phyloP scores from a whole-genome alignment of 2,329 filamentous ascomycete species.

The Cladophialophora carrionii region DNA sequence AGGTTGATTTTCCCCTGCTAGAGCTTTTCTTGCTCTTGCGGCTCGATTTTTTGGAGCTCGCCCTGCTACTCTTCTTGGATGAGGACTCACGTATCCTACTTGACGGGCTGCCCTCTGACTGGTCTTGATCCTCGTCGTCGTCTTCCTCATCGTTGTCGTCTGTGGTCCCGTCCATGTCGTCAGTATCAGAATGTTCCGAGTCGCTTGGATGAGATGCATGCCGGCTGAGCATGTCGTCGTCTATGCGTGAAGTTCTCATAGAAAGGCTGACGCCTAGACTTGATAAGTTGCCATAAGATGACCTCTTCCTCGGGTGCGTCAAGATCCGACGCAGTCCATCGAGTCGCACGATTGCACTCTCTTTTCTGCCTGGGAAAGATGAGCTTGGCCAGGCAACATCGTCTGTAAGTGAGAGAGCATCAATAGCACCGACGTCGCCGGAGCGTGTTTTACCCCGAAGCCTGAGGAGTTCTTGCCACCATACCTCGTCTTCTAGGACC shows the following conservation, averaged over 20 bases:
- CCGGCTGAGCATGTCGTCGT: slow-evolving; percentile 61
- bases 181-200: slow-evolving; percentile 49
- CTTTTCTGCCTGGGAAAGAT: slow-evolving; percentile 54
- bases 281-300: slow-evolving; percentile 53
- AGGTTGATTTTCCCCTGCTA: slow-evolving; percentile 8
- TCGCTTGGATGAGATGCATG: slow-evolving; percentile 52
- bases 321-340: slow-evolving; percentile 66
- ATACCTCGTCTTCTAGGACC: slow-evolving; percentile 70
- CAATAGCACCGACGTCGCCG: slow-evolving; percentile 45
- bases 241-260: slow-evolving; percentile 74
- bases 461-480: slow-evolving; percentile 77
- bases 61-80: slow-evolving; percentile 36
- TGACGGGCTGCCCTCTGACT: slow-evolving; percentile 5
- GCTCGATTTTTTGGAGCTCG: slow-evolving; percentile 32
- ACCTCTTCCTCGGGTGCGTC: slow-evolving; percentile 60
- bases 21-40: slow-evolving; percentile 18
- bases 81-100: not conserved
- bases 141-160: slow-evolving; percentile 32
- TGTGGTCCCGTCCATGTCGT: slow-evolving; percentile 37
- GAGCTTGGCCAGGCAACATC: slow-evolving; percentile 58
- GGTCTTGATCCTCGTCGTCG: slow-evolving; percentile 12
- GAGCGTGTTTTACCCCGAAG: slow-evolving; percentile 43
- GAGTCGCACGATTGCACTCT: slow-evolving; percentile 53
- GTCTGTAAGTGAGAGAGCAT: slow-evolving; percentile 51
- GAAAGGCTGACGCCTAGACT: slow-evolving; percentile 68